phyloP scores from a whole-genome alignment of 139 green algal species.

The Axilococcus clingmanii region DNA sequence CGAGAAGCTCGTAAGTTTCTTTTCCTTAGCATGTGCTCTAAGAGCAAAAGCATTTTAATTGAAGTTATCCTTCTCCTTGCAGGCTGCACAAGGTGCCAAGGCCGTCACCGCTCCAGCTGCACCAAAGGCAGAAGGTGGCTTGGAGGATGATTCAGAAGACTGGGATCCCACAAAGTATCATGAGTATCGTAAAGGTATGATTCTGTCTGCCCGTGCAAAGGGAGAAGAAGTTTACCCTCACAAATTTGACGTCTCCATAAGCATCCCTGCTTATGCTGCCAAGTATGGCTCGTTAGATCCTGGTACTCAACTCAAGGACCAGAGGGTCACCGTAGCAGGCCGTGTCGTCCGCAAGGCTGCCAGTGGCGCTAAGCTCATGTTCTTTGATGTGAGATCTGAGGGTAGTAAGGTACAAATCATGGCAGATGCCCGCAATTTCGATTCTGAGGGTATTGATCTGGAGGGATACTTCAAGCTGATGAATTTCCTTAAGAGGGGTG shows the following conservation, averaged over 20 bases:
- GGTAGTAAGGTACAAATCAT: slow-evolving; percentile 93
- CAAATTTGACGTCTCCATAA: slow-evolving; percentile 80
- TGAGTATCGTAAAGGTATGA: slow-evolving; percentile 65
- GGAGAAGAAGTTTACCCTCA: slow-evolving; percentile 95
- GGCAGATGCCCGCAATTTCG: slow-evolving; percentile 58
- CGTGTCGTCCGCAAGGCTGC: slow-evolving; percentile 78
- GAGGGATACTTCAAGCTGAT: slow-evolving; percentile 72
- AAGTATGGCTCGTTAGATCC: slow-evolving; percentile 62
- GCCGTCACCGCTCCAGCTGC: slow-evolving; percentile 37
- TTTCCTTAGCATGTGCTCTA: neutral
- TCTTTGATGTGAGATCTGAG: slow-evolving; percentile 91
- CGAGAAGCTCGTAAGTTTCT: slow-evolving; percentile 64
- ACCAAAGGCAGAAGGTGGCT: slow-evolving; percentile 29
- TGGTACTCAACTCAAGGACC: slow-evolving; percentile 43
- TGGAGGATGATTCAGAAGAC: slow-evolving; percentile 70
- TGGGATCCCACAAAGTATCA: slow-evolving; percentile 77
- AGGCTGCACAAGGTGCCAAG: slow-evolving; percentile 59
- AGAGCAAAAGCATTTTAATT: neutral
- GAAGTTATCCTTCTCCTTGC: slow-evolving; percentile 7
- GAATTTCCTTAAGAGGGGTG: slow-evolving; percentile 77
- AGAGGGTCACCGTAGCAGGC: slow-evolving; percentile 49
- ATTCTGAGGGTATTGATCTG: slow-evolving; percentile 37
- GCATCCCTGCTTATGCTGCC: slow-evolving; percentile 77
- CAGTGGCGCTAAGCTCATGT: slow-evolving; percentile 87
- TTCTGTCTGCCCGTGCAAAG: slow-evolving; percentile 62